Conservation (phyloP, 176 grass and related monocot genomes). For the Oryza coarctata region DNA sequence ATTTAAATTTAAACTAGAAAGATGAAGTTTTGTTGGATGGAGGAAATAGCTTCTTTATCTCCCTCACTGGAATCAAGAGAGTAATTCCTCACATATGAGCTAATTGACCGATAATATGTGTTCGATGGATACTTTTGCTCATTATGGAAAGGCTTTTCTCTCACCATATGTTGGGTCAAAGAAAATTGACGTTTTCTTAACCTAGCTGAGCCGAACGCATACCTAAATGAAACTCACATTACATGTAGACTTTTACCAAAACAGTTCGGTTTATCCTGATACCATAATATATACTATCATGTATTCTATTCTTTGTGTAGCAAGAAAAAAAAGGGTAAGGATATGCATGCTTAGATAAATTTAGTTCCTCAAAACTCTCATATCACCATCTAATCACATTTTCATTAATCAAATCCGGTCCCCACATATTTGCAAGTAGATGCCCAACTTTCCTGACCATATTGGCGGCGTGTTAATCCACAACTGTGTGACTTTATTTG, state of each 20-base stretch:
- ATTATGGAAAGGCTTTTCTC: background rate
- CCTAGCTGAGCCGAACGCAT: background rate
- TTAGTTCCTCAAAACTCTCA: background rate
- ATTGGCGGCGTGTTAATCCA: conserved; percentile 61
- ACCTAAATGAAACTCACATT: background rate
- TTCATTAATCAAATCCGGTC: conserved; percentile 2
- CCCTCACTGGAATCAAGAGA: too few relatives aligned
- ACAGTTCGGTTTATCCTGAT: background rate
- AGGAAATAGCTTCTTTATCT: too few relatives aligned
- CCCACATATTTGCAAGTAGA: conserved; percentile 31
- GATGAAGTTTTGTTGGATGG: too few relatives aligned
- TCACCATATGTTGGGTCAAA: background rate
- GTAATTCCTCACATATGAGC: too few relatives aligned
- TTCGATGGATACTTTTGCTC: background rate
- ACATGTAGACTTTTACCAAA: background rate
- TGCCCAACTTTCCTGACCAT: conserved; percentile 48
- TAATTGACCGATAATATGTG: too few relatives aligned
- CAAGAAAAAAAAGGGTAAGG: background rate
- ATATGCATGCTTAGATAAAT: background rate
- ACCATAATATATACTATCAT: background rate
- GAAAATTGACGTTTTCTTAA: background rate
- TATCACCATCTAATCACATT: conserved; percentile 9
- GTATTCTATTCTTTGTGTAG: background rate
- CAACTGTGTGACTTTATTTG: conserved; percentile 40
- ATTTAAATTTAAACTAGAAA: too few relatives aligned